These are phyloP conservation scores for Theobroma grandiflorum DNA, from an alignment of 441 rosid species.

Conservation along the genomic window DNA sequence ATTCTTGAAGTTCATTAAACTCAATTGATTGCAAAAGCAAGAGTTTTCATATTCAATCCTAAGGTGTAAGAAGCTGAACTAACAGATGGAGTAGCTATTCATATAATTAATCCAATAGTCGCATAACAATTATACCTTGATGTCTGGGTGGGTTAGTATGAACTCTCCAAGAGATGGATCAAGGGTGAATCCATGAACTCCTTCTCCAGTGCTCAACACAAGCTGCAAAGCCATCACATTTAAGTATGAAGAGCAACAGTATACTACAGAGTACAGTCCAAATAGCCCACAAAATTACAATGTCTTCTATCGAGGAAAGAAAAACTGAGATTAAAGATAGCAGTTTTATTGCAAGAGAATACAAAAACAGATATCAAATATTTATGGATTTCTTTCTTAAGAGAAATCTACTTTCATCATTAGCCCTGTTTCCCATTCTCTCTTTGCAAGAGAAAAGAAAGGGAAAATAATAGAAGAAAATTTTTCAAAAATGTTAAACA, in stretches of 20 bases:
- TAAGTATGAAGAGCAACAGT: not conserved
- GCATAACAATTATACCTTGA: slow-evolving; percentile 59
- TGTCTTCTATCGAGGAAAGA: not conserved
- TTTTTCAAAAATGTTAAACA: not conserved
- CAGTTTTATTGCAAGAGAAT: not conserved
- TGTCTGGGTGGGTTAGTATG: slow-evolving; percentile 93
- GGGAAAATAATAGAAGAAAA: not conserved
- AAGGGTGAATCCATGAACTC: slow-evolving; percentile 93
- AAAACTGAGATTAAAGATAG: not conserved
- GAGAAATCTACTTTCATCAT: not conserved
- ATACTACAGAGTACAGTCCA: not conserved
- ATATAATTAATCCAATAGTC: not conserved
- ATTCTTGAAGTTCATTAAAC: not conserved
- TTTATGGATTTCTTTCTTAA: not conserved
- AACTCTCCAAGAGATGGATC: slow-evolving; percentile 99
- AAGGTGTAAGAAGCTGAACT: not conserved
- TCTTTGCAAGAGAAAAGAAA: not conserved
- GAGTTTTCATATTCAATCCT: not conserved
- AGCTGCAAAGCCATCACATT: slow-evolving; percentile 57
- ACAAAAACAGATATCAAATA: not conserved
- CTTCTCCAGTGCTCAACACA: slow-evolving; percentile 87
- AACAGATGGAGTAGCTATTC: not conserved
- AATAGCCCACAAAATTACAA: not conserved
- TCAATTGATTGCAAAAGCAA: not conserved
- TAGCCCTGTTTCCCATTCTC: not conserved